These are phyloP conservation scores for Lycium barbarum DNA, from an alignment of 257 asterid species.

Conservation along the genomic window DNA sequence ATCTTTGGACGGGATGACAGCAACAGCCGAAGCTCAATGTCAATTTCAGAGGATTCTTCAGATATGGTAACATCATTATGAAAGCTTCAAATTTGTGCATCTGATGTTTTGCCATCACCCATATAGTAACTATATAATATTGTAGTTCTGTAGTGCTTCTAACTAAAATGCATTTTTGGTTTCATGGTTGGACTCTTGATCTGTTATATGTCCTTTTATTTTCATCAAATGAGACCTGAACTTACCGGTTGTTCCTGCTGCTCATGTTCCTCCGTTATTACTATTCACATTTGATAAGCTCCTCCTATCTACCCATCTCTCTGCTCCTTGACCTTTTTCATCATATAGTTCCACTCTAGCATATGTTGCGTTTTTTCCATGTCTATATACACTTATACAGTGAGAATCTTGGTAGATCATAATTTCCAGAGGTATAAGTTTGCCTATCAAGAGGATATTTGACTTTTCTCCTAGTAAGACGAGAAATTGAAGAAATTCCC, in stretches of 20 bases:
- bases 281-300: background rate
- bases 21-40: conserved; percentile 76
- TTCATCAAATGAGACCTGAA: background rate
- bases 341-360: background rate
- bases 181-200: background rate
- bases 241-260: conserved; percentile 11
- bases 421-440: background rate
- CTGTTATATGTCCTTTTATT: background rate
- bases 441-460: background rate
- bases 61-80: conserved; percentile 58
- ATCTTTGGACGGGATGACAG: conserved; percentile 90
- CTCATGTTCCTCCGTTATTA: conserved; percentile 11
- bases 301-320: conserved; percentile 8
- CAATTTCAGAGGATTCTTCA: conserved; percentile 66
- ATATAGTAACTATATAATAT: background rate
- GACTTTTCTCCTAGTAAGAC: conserved; percentile 6
- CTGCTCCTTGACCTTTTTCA: background rate
- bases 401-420: background rate
- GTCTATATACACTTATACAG: background rate
- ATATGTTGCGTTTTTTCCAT: background rate
- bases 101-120: conserved; percentile 11
- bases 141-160: background rate
- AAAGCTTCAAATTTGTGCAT: conserved; percentile 12
- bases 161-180: background rate
- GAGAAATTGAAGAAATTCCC: background rate